Evolutionary conservation across 306 rosid species (phyloP), one percentile per base, ranked within the genome.

Genomic region (apple (Malus domestica)): DNA sequence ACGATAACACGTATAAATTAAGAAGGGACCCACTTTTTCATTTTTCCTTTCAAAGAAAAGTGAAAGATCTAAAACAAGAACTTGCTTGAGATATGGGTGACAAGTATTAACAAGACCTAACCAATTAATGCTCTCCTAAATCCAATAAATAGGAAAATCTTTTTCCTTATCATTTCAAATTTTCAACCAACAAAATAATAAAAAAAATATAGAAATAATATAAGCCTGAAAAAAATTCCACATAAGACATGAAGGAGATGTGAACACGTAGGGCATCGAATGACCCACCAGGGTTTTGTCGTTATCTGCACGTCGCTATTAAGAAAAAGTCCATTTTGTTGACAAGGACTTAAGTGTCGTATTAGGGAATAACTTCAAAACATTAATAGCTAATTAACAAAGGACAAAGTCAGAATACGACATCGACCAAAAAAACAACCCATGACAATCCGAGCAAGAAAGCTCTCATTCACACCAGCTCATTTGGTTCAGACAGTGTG

Each of bases 311-410:
- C 22, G 52, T 81, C 78, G 54, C 4, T 60, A 70, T 49, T 80
- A 83, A 87, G 78, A 73, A 83, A 83, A 76, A 45, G 30, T n/a
- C 79, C 80, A 78, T 72, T 78, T 84, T 80, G 71, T 83, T 81
- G 93, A 91, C 80, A 78, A 85, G 74, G 94, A 91, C 97, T 72
- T 71, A 8, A 22, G 14, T 83, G 94, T 87, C 89, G 84, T 82
- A 76, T 86, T 87, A 67, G 87, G 85, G 85, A 81, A 81, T 82
- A 81, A 35, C 81, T 76, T 80, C 83, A 81, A 86, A 83, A 82
- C 88, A 84, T 79, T 80, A 85, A 88, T 89, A 90, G 81, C 92
- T 81, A 80, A 81, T 83, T 83, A 51, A 72, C 80, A 75, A 70
- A 67, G 62, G 76, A 72, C 76, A 57, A 57, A 45, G 55, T 77